These are phyloP conservation scores for Dioscorea zingiberensis DNA, from an alignment of 106 monocot genomes.

Conservation along the genomic window DNA sequence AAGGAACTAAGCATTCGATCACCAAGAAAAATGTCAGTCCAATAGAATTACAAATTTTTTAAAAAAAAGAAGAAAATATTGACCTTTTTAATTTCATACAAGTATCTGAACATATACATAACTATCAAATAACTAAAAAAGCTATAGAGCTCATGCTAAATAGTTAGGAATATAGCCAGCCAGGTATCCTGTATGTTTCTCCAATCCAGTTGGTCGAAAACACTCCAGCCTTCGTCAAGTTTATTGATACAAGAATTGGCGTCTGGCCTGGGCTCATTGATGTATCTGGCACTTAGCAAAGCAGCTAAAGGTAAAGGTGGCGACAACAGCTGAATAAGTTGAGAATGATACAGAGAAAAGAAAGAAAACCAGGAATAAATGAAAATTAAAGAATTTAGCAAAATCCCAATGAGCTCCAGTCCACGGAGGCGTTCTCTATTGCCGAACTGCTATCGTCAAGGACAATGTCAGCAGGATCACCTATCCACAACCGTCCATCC, in stretches of 20 bases:
- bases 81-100: not conserved
- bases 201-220: too few relatives aligned
- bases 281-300: not conserved
- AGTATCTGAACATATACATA: not conserved
- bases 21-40: not conserved
- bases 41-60: not conserved
- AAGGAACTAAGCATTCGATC: too few relatives aligned
- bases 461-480: conserved; percentile 89
- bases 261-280: not conserved
- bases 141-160: not conserved
- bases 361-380: conserved; percentile 1
- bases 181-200: too few relatives aligned
- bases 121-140: not conserved
- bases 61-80: not conserved
- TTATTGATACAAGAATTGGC: not conserved
- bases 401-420: conserved; percentile 9
- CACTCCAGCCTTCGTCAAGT: not conserved
- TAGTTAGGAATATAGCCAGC: too few relatives aligned
- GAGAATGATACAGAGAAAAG: not conserved
- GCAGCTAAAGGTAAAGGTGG: not conserved
- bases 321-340: not conserved
- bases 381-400: not conserved
- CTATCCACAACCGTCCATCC: conserved; percentile 75
- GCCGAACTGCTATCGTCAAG: conserved; percentile 37
- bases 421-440: not conserved